These are phyloP conservation scores for Cinnamomum micranthum DNA, from an alignment of 164 flowering plant species.

Conservation along the genomic window DNA sequence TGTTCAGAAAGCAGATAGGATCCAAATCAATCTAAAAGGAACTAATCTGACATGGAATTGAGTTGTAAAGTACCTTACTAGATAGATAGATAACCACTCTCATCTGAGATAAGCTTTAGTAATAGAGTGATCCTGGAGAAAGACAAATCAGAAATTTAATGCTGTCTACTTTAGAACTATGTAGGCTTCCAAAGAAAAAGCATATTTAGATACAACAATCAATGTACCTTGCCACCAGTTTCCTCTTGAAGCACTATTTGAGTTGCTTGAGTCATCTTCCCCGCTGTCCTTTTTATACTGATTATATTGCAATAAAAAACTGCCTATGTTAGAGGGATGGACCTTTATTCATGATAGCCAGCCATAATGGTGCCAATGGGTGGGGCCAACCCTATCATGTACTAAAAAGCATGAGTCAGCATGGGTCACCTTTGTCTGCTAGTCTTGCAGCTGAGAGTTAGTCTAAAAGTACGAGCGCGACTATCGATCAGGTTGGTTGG, in stretches of 20 bases:
- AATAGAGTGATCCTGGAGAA: background rate
- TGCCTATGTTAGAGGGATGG: background rate
- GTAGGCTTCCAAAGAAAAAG: no score
- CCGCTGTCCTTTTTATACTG: conserved; percentile 47
- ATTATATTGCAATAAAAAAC: background rate
- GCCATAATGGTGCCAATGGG: background rate
- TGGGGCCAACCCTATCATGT: background rate
- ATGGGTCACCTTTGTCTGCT: background rate
- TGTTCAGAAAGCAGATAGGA: background rate
- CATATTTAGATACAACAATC: background rate
- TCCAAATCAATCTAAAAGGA: background rate
- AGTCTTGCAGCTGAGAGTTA: background rate
- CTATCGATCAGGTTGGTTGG: background rate
- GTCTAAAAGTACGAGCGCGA: background rate
- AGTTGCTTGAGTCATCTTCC: background rate
- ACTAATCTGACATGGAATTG: background rate
- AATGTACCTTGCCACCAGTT: background rate
- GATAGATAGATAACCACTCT: background rate
- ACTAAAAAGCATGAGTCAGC: background rate
- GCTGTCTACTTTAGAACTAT: background rate
- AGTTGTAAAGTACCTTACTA: background rate
- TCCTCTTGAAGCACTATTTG: background rate
- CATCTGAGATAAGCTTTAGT: background rate
- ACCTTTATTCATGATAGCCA: background rate
- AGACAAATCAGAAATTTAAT: background rate